Evolutionary conservation across 352 stramenopile species (phyloP), one percentile per base, ranked within the genome.

Genomic region (Plasmopara viticola): DNA sequence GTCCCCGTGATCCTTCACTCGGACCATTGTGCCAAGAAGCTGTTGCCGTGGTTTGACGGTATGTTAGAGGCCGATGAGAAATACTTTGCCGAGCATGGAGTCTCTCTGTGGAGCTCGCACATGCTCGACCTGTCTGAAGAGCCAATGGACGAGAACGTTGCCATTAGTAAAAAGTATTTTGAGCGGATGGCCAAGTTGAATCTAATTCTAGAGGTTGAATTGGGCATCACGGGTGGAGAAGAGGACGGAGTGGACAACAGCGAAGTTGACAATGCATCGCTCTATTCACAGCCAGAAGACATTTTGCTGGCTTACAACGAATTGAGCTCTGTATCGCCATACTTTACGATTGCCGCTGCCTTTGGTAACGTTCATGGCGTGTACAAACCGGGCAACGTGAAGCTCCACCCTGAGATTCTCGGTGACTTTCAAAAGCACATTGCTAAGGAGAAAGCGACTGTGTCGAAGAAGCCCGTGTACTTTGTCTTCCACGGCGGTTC

Each of bases 401-500:
- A 98, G 64, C 94, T 99, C 52, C 91, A 98, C 74, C 96, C 96
- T 28, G 84, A 96, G 62, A 97, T 98, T 68, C 83, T 99, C 53
- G 86, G 92, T 67, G 97, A 95, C 70, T 97, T 96, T 64, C 96
- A 99, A 76, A 81, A 91, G 74, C 77, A 86, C 70, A 70, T 95
- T 30, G 64, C 66, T 44, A 78, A 81, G 52, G 66, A 93, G 57
- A 74, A 87, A 45, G 58, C 58, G 43, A 67, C 83, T 48, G 66
- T 85, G 44, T 70, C 90, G 55, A 92, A 97, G 63, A 97, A 98
- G 75, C 94, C 95, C 38, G 96, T 98, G 70, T 95, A 94, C 71
- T 98, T 99, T 64, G 96, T 99, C 37, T 99, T 99, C 92, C 96
- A 99, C 86, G 96, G 96, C 56, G 96, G 96, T 67, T 98, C 92